Percentiles rank a stretch among this genome's conserved stretches.
Conservation (phyloP, 129 eudicot species). For the Centaurea solstitialis region DNA sequence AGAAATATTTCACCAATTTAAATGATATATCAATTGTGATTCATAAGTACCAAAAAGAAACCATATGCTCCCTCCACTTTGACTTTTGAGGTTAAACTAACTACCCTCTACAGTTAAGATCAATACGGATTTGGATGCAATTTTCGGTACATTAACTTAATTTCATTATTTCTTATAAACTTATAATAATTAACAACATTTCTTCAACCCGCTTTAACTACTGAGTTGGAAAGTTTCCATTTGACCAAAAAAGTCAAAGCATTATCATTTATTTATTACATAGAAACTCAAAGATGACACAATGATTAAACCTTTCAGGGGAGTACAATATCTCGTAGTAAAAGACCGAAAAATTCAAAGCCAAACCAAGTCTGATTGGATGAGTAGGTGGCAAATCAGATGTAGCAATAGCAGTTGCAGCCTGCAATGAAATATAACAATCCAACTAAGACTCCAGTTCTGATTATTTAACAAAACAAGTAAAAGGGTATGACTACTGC, state of each 20-base stretch:
- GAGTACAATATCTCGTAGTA: conserved; percentile 60
- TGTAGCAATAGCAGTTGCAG: conserved; percentile 62
- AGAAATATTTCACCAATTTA: not conserved
- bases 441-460: not conserved
- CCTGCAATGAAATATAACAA: conserved; percentile 32
- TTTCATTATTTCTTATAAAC: not conserved
- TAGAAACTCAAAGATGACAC: conserved; percentile 47
- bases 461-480: conserved; percentile 3
- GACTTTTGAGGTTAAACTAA: not conserved
- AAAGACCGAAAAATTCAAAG: conserved; percentile 72
- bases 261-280: conserved; percentile 26
- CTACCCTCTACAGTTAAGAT: not conserved
- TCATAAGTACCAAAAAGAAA: not conserved
- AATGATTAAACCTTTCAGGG: conserved; percentile 57
- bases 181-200: not conserved
- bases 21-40: not conserved
- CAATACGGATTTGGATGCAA: not conserved
- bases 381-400: conserved; percentile 60
- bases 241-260: conserved; percentile 10
- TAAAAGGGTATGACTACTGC: not conserved
- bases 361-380: conserved; percentile 70
- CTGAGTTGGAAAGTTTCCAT: not conserved
- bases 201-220: not conserved
- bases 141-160: not conserved
- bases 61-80: not conserved